phyloP scores from a whole-genome alignment of 257 asterid genomes.

The Gynochthodes officinalis region DNA sequence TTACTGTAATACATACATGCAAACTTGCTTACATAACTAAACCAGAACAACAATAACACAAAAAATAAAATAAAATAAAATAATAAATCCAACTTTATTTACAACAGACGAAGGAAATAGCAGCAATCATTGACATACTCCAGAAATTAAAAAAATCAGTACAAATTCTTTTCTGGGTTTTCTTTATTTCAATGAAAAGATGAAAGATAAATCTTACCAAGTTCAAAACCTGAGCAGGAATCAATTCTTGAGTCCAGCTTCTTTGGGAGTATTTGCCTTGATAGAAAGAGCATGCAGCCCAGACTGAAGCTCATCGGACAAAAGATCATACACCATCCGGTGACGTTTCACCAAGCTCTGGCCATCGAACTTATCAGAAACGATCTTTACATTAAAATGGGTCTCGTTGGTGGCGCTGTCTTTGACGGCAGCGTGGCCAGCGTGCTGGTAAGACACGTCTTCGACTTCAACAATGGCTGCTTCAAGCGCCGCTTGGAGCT shows the following conservation, averaged over 20 bases:
- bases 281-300: slow-evolving; percentile 91
- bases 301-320: slow-evolving; percentile 78
- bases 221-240: not conserved
- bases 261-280: slow-evolving; percentile 76
- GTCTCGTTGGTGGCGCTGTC: slow-evolving; percentile 66
- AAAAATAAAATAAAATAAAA: too few relatives aligned
- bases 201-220: not conserved
- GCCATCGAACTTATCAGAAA: slow-evolving; percentile 67
- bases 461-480: slow-evolving; percentile 65
- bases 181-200: not conserved
- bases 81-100: not conserved
- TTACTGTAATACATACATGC: not conserved
- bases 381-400: slow-evolving; percentile 71
- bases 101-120: not conserved
- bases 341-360: slow-evolving; percentile 79
- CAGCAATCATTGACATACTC: not conserved
- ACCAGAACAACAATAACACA: not conserved
- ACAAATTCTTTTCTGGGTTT: not conserved
- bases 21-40: not conserved
- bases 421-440: slow-evolving; percentile 84
- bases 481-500: slow-evolving; percentile 69
- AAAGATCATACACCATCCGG: slow-evolving; percentile 80
- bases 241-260: slow-evolving; percentile 39
- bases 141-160: not conserved
- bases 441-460: slow-evolving; percentile 91